Percentiles rank a stretch among this genome's conserved stretches.
Conservation (phyloP, 1,284 basidiomycete species). For the Ganoderma sinense region DNA sequence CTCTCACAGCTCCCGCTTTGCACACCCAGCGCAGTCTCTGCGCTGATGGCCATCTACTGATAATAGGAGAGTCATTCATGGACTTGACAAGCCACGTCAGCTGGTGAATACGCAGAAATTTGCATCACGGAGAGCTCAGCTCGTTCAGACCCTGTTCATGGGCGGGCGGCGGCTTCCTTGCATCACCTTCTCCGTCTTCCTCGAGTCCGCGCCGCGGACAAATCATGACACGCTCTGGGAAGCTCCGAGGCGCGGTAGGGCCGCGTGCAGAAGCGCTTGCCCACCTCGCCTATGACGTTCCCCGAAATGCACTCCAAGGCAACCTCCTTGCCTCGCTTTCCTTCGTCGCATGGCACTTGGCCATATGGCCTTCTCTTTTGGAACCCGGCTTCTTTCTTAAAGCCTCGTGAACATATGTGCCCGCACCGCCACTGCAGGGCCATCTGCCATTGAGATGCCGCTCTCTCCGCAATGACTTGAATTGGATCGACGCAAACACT, state of each 20-base stretch:
- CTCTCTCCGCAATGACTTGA: neutral
- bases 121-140: neutral
- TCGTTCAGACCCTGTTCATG: neutral
- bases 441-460: no score
- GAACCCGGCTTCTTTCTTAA: neutral
- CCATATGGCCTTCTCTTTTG: neutral
- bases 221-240: slow-evolving; percentile 1
- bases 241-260: neutral
- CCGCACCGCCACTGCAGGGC: slow-evolving; percentile 5
- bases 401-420: neutral
- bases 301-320: neutral
- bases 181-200: neutral
- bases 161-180: neutral
- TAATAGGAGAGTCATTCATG: neutral
- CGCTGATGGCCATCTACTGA: neutral
- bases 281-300: neutral
- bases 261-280: slow-evolving; percentile 1
- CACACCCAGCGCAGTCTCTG: neutral
- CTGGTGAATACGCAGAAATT: neutral
- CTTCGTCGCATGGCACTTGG: neutral
- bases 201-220: neutral
- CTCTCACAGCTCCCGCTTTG: slow-evolving; percentile 17
- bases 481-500: neutral
- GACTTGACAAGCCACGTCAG: neutral
- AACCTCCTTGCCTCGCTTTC: neutral